These are phyloP conservation scores for Colletotrichum echinochloae DNA, from an alignment of 2,329 filamentous ascomycete species.

Conservation along the genomic window DNA sequence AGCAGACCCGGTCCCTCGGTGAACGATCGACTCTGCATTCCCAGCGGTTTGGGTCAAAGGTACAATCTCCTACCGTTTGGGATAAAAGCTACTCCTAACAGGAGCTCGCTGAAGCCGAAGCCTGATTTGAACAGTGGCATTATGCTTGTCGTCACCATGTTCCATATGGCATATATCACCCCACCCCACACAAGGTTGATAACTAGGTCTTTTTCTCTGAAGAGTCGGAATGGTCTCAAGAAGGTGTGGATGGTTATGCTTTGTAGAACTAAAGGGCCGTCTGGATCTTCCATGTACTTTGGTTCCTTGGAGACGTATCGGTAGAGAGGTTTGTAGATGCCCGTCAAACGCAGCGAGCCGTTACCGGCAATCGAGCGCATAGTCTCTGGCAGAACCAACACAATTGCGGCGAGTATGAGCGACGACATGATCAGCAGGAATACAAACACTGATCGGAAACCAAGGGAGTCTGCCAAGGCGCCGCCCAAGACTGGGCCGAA, in stretches of 20 bases:
- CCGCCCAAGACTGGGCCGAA: conserved; percentile 51
- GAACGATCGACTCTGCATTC: too few relatives aligned
- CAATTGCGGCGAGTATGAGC: conserved; percentile 40
- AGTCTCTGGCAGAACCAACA: conserved; percentile 48
- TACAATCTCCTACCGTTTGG: conserved; percentile 43
- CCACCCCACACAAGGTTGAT: conserved; percentile 56
- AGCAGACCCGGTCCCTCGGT: neutral
- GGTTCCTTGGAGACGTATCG: conserved; percentile 39
- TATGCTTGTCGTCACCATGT: conserved; percentile 60
- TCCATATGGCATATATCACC: conserved; percentile 55
- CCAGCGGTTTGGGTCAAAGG: accelerated
- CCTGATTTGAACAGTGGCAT: conserved; percentile 50
- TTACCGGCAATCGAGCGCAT: conserved; percentile 47
- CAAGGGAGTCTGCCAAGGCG: conserved; percentile 43
- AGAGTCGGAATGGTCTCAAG: conserved; percentile 52
- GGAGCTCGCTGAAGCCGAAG: conserved; percentile 44
- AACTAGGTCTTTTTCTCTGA: conserved; percentile 57
- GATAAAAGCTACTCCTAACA: conserved; percentile 46
- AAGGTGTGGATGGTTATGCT: conserved; percentile 49
- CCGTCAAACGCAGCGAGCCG: conserved; percentile 43
- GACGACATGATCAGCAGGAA: conserved; percentile 30
- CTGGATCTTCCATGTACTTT: conserved; percentile 40
- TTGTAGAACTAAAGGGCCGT: conserved; percentile 42
- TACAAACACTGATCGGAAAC: conserved; percentile 39
- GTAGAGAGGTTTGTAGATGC: conserved; percentile 46